Base-by-base conservation (phyloP, 1,284 basidiomycete species). In the Anthracocystis panici-leucophaei region DNA sequence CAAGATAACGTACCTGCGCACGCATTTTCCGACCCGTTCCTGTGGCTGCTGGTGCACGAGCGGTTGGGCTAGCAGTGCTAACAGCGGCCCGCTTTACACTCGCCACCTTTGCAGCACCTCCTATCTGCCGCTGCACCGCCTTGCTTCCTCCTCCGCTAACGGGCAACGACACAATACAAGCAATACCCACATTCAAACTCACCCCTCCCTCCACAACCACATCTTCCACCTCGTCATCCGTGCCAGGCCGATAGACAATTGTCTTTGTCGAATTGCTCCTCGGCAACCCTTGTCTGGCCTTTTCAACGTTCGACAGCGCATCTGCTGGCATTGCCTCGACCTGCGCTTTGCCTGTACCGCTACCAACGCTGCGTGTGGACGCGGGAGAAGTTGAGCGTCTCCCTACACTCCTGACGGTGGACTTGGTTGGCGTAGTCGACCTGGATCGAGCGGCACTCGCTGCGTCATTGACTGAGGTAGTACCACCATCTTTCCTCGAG, bases 1-100 rank as follows among this genome's bases (percentile, higher is more conserved):
- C 81, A 8, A 82, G 58, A 54, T 82, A 82, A 23, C 69, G 72
- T 12, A 82, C 74, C 0, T 27, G 10, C 6, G 81, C 81, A 5
- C 69, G 57, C 23, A 78, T 51, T 20, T 70, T 70, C 20, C 46
- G 56, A 6, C 27, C 48, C 11, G 44, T 27, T n/a, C 31, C 42
- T 14, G 23, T 23, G 8, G 20, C 38, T 10, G 35, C 14, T 10
- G 25, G 31, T 33, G 31, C 11, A 33, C 31, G 6, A 33, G 31
- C 8, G 10, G 35, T 12, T 38, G 35, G 35, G 35, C 35, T 11
- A 20, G 5, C 35, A 25, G 7, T 29, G 42, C 14, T 42, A 16
- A n/a, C 42, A 33, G 27, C 46, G 0, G 9, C 6, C 2, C 29
- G 27, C 31, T 31, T 49, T 18, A 11, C 48, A 11, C 27, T n/a